A percentile compares a stretch with the other conserved stretches of the same genome.
Evolutionary conservation across 164 flowering plant species (phyloP).

Genomic region (Tetrastigma voinierianum): DNA sequence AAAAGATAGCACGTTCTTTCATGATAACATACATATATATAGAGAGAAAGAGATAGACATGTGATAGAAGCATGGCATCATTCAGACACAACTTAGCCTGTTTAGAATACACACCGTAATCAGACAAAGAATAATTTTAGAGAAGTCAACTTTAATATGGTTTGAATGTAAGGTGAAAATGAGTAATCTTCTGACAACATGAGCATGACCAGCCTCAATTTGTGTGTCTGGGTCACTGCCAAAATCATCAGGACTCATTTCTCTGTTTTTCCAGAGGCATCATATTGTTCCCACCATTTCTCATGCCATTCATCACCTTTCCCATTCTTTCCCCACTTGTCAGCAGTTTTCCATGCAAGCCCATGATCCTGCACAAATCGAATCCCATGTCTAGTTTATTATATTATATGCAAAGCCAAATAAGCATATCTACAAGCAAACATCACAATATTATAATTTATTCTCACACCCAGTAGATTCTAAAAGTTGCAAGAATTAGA

Average conservation of each 20-base stretch:
- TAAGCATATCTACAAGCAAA: neutral
- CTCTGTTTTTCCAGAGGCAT: slow-evolving; percentile 76
- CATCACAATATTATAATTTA: neutral
- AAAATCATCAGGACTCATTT: slow-evolving; percentile 99
- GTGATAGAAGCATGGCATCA: no score
- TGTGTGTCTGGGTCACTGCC: slow-evolving; percentile 76
- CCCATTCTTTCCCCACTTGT: slow-evolving; percentile 82
- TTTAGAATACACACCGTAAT: neutral
- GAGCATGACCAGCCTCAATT: slow-evolving; percentile 94
- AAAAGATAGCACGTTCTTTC: no score
- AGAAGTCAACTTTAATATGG: neutral
- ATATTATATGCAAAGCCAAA: neutral
- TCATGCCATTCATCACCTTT: slow-evolving; percentile 74
- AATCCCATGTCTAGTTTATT: neutral
- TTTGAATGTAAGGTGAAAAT: neutral
- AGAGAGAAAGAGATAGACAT: no score
- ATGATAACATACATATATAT: no score
- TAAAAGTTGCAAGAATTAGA: neutral
- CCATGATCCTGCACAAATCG: slow-evolving; percentile 52
- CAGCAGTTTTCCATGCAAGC: slow-evolving; percentile 69
- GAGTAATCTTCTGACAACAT: slow-evolving; percentile 97
- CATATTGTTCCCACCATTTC: slow-evolving; percentile 88
- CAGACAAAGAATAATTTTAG: neutral
- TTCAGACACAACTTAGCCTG: no score
- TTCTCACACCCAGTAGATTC: neutral